These are phyloP conservation scores for Phenoliferia sp. DNA, from an alignment of 1,284 basidiomycete species.

Conservation along the genomic window DNA sequence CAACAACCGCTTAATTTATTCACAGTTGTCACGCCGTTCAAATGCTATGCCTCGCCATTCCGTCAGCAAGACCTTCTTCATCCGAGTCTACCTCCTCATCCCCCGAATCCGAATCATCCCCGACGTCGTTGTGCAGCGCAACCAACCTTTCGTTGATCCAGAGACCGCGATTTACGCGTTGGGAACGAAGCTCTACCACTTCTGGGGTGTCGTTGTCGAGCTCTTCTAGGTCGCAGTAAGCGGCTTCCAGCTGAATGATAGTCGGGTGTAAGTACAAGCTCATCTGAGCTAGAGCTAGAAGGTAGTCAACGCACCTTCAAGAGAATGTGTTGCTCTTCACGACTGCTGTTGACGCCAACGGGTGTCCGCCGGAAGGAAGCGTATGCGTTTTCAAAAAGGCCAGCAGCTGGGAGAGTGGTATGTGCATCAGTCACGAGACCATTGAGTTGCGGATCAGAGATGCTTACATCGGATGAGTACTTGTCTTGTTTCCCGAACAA, in stretches of 20 bases:
- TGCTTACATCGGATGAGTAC: conserved; percentile 30
- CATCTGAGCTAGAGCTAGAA: neutral
- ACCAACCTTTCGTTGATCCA: conserved; percentile 29
- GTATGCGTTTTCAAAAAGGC: conserved; percentile 32
- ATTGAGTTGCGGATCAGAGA: neutral
- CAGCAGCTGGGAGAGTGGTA: conserved; percentile 17
- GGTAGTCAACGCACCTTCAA: conserved; percentile 6
- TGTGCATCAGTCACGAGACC: neutral
- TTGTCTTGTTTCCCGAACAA: conserved; percentile 30
- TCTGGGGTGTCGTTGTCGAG: conserved; percentile 33
- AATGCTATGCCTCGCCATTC: neutral
- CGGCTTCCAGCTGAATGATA: conserved; percentile 18
- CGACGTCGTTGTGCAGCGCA: neutral
- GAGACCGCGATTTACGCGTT: conserved; percentile 31
- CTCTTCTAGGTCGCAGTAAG: conserved; percentile 28
- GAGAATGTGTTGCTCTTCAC: conserved; percentile 23
- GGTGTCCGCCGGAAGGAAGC: conserved; percentile 22
- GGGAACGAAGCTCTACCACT: conserved; percentile 18
- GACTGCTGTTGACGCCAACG: neutral
- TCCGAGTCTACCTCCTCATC: conserved; percentile 3
- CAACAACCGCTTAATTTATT: too few species aligned
- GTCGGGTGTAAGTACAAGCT: neutral
- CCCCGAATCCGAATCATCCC: neutral
- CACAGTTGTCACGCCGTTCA: too few species aligned
- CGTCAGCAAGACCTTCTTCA: neutral